Evolutionary conservation across 2,329 filamentous ascomycete species (phyloP).

Genomic region (Capronia coronata): DNA sequence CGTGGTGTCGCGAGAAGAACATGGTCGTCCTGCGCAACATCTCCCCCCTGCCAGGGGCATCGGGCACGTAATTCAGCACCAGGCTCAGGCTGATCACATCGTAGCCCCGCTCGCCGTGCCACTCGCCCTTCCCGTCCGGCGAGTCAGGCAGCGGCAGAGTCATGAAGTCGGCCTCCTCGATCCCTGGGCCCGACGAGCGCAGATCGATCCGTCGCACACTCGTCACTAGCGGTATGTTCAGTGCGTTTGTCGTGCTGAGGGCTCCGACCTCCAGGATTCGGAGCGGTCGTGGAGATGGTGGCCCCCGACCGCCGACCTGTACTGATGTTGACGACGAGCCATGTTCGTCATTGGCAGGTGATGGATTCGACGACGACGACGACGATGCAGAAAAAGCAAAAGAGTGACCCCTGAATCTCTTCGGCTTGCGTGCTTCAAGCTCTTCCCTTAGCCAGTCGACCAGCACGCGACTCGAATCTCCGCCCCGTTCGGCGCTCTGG

Average conservation of each 20-base stretch:
- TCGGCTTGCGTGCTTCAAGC: slow-evolving; percentile 1
- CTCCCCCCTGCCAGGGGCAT: slow-evolving; percentile 64
- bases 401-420: neutral
- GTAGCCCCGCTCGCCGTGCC: slow-evolving; percentile 56
- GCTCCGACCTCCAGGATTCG: slow-evolving; percentile 84
- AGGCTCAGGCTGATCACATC: slow-evolving; percentile 88
- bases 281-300: slow-evolving; percentile 32
- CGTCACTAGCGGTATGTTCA: slow-evolving; percentile 50
- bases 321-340: too few species aligned
- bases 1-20: slow-evolving; percentile 50
- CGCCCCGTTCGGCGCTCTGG: slow-evolving; percentile 54
- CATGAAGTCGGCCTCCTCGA: slow-evolving; percentile 92
- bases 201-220: slow-evolving; percentile 67
- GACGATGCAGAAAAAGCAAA: too few species aligned
- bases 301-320: neutral
- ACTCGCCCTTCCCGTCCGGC: slow-evolving; percentile 28
- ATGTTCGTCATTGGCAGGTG: too few species aligned
- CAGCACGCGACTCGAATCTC: slow-evolving; percentile 56
- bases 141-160: slow-evolving; percentile 62
- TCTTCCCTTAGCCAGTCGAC: slow-evolving; percentile 50
- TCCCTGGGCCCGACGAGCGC: slow-evolving; percentile 71
- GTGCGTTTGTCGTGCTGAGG: slow-evolving; percentile 74
- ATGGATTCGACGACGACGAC: neutral
- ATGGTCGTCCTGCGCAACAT: slow-evolving; percentile 73
- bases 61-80: slow-evolving; percentile 89